Evolutionary conservation across 179 eudicot species (phyloP), one percentile per base, ranked within the genome.

Genomic region (Silene noctiflora): DNA sequence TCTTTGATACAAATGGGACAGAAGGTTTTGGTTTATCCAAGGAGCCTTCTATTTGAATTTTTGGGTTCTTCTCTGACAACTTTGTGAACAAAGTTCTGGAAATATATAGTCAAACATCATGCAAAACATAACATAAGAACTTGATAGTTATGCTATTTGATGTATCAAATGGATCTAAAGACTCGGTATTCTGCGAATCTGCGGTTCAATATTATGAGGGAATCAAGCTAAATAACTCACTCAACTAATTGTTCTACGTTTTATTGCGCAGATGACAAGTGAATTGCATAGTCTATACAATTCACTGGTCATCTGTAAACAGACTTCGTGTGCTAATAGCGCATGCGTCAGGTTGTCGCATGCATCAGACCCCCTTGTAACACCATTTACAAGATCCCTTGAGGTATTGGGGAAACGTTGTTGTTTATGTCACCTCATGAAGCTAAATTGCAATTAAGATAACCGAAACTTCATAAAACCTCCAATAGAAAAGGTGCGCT

Each of bases 41-140:
- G 69, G 82, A 75, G 74, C 71, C 76, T 69, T 60, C 77, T 31
- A 58, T 61, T 65, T 75, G 80, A 44, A 46, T 78, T 74, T 77
- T 79, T 71, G 81, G 85, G 68, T 74, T 81, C 70, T 78, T 69
- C 75, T 89, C 96, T 62, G 83, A 65, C 75, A 88, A 69, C 85
- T 86, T 88, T 35, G 69, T 78, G 81, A 90, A 77, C 44, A 87
- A 77, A 77, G 86, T 81, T 77, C 99, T 95, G 87, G 42, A 85
- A 82, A 72, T 24, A 78, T 27, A 72, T 13, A n/a, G 72, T 48
- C 64, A 6, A 46, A 63, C 44, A 25, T 17, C 12, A 17, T 33
- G 27, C 4, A 53, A 29, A 75, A 29, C 56, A 66, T 35, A 39
- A 72, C 44, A 75, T 56, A 65, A 48, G 55, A 78, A 74, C 17